These are phyloP conservation scores for Citrullus amarus DNA, from an alignment of 306 rosid species.

Conservation along the genomic window DNA sequence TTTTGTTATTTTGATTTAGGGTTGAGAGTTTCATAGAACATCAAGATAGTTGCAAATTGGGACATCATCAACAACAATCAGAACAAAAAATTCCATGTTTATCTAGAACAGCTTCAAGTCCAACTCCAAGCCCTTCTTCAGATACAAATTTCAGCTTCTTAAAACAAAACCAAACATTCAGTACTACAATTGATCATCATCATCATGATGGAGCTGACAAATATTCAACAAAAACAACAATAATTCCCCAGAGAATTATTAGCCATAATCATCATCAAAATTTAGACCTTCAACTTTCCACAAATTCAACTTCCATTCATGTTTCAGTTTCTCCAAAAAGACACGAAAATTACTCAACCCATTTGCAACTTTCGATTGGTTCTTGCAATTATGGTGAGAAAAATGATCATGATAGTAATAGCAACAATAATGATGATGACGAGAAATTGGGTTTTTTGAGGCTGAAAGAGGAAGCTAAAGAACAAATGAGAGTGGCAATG, in stretches of 20 bases:
- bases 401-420: background rate
- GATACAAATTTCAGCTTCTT: conserved; percentile 67
- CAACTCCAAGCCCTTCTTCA: conserved; percentile 65
- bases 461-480: conserved; percentile 16
- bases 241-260: background rate
- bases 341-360: conserved; percentile 45
- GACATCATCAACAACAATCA: conserved; percentile 37
- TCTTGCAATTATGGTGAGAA: conserved; percentile 48
- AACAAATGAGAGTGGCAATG: conserved; percentile 48
- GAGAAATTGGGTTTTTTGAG: background rate
- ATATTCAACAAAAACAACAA: background rate
- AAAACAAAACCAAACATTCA: conserved; percentile 14
- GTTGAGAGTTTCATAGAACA: conserved; percentile 99
- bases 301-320: conserved; percentile 14
- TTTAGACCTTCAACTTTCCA: conserved; percentile 84
- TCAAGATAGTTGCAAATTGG: conserved; percentile 91
- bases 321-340: conserved; percentile 25
- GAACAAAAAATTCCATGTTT: conserved; percentile 57
- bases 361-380: conserved; percentile 81
- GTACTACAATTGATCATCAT: background rate
- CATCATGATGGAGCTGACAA: background rate
- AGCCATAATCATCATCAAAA: conserved; percentile 36
- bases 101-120: conserved; percentile 84
- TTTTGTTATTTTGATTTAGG: conserved; percentile 20
- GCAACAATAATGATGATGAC: background rate